Evolutionary conservation across 1,139 yeast species (phyloP).

Genomic region (Pichia sp.): DNA sequence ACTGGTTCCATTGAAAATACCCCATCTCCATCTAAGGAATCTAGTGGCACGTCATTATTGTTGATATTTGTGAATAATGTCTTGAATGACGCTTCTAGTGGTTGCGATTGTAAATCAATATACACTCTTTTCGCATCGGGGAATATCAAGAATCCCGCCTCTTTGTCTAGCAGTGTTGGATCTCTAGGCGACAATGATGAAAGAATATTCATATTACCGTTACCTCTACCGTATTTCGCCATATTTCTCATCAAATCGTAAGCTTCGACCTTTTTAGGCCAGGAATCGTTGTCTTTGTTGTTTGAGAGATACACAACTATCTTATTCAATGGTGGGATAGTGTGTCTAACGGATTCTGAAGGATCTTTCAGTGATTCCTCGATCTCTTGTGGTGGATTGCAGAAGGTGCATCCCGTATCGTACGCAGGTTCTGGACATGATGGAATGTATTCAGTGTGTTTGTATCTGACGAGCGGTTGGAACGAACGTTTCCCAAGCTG

Average conservation of each 20-base stretch:
- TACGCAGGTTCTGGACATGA: slow-evolving; percentile 50
- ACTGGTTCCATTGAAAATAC: slow-evolving; percentile 13
- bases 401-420: slow-evolving; percentile 65
- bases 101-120: slow-evolving; percentile 1
- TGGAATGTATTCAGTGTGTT: slow-evolving; percentile 8
- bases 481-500: too few species aligned
- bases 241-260: slow-evolving; percentile 37
- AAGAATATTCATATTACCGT: slow-evolving; percentile 15
- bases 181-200: slow-evolving; percentile 12
- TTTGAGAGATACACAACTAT: slow-evolving; percentile 54
- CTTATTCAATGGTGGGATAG: slow-evolving; percentile 53
- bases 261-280: slow-evolving; percentile 61
- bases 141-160: slow-evolving; percentile 12
- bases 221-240: slow-evolving; percentile 16
- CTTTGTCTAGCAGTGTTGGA: background rate
- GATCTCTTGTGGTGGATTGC: slow-evolving; percentile 38
- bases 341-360: slow-evolving; percentile 39
- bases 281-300: slow-evolving; percentile 33
- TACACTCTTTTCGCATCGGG: slow-evolving; percentile 15
- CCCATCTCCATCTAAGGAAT: slow-evolving; percentile 11
- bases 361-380: slow-evolving; percentile 12
- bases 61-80: slow-evolving; percentile 11
- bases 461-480: background rate
- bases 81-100: background rate
- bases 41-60: slow-evolving; percentile 14